Base-by-base conservation (phyloP, 78 protist species). In the Dictyostelium intermedium region DNA sequence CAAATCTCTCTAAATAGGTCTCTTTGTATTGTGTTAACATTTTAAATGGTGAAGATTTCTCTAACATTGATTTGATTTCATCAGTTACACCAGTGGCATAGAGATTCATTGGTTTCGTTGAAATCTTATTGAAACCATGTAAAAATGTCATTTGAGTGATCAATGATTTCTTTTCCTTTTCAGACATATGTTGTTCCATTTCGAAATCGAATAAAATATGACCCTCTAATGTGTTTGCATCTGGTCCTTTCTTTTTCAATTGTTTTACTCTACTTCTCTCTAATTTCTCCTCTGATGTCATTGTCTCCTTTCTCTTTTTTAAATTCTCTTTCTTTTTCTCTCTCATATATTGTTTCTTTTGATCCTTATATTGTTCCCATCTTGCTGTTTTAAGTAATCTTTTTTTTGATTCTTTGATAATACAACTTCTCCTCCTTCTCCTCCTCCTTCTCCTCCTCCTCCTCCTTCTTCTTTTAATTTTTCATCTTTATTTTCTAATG, bases 361-460 rank as follows among this genome's bases (percentile, higher is more conserved):
- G 61, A 47, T 63, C 94, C 34, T 89, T 89, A 10, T 41, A 16
- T 69, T 78, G 39, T 66, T 78, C 84, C 94, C 94, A 89, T 80
- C 43, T 78, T 39, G 82, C 82, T 70, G 32, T 60, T 69, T 60
- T 89, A n/a, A 89, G 1, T 47, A 79, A 27, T 89, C 66, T 89
- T 47, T 89, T 89, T 76, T 10, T 80, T 79, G 87, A 70, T 61
- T 81, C 30, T 89, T 89, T 80, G 94, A 66, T 83, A 83, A 41
- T 23, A 27, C 47, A 47, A 13, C 30, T 47, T 43, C 66, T 11
- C 5, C n/a, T n/a, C n/a, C n/a, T n/a, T n/a, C n/a, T n/a, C n/a
- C n/a, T n/a, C n/a, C n/a, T n/a, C n/a, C n/a, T n/a, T n/a, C n/a
- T n/a, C n/a, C n/a, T n/a, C n/a, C n/a, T n/a, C n/a, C n/a, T n/a